Evolutionary conservation across 2,329 filamentous ascomycete genomes (phyloP).

Genomic region (Cladosporium sp.): DNA sequence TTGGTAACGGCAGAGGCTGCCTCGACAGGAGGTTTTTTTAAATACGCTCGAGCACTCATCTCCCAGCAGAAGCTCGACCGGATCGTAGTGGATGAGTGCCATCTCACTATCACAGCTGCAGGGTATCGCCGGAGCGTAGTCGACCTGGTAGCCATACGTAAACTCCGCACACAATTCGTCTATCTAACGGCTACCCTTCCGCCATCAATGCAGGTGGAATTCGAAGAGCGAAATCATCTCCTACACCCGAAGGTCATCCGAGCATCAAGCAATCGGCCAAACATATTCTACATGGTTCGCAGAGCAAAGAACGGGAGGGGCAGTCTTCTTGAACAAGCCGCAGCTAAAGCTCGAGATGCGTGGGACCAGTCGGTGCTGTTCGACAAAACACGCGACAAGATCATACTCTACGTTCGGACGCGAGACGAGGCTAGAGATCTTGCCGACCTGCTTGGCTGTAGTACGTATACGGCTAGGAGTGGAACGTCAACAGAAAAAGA

Average conservation of each 20-base stretch:
- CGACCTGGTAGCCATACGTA: background rate
- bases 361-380: background rate
- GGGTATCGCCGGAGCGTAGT: background rate
- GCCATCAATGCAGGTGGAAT: background rate
- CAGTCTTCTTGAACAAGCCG: constrained; percentile 1
- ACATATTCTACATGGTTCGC: constrained; percentile 1
- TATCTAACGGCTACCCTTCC: constrained; percentile 10
- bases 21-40: background rate
- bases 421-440: background rate
- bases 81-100: background rate
- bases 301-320: background rate
- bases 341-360: background rate
- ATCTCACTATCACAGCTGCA: background rate
- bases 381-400: constrained; percentile 1
- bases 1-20: background rate
- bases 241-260: background rate
- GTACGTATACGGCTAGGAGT: background rate
- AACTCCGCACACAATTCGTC: constrained; percentile 2
- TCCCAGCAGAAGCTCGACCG: background rate
- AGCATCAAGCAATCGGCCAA: background rate
- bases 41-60: background rate
- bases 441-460: background rate
- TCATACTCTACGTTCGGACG: constrained; percentile 6
- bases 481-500: constrained; percentile 4
- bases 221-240: background rate